Evolutionary conservation across 2,329 filamentous ascomycete species (phyloP).

Genomic region (Hypoxylon sp.): DNA sequence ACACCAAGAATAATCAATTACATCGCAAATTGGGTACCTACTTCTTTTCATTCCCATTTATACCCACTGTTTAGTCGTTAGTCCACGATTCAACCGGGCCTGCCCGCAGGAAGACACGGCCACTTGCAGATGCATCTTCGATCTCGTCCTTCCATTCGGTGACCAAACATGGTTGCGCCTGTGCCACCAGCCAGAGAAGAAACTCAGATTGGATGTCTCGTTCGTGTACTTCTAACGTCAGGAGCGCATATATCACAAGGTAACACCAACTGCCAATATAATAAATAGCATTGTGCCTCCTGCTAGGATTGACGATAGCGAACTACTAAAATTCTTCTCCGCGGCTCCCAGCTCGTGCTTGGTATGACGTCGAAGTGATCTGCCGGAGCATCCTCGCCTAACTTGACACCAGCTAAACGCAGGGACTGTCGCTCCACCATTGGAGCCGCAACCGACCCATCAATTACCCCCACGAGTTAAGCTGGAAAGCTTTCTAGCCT

Average conservation of each 20-base stretch:
- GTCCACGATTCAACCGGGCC: constrained; percentile 8
- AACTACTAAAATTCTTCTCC: constrained; percentile 7
- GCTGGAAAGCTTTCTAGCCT: constrained; percentile 2
- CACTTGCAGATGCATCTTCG: constrained; percentile 28
- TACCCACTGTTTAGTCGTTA: constrained; percentile 22
- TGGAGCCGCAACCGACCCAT: constrained; percentile 27
- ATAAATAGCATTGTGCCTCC: constrained; percentile 17
- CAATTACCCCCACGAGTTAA: constrained; percentile 13
- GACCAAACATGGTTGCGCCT: background rate
- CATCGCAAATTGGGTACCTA: constrained; percentile 5
- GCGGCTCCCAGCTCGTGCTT: background rate
- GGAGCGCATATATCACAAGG: background rate
- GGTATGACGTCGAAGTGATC: constrained; percentile 24
- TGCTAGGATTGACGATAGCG: constrained; percentile 1
- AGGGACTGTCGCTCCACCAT: constrained; percentile 9
- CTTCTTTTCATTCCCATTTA: constrained; percentile 12
- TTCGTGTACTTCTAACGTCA: background rate
- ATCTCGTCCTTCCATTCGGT: constrained; percentile 7
- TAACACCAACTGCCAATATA: background rate
- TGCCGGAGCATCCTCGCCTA: constrained; percentile 15
- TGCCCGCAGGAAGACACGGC: constrained; percentile 14
- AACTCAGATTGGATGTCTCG: constrained; percentile 3
- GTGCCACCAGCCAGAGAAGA: constrained; percentile 7
- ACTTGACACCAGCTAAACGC: constrained; percentile 22
- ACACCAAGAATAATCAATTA: constrained; percentile 1